Evolutionary conservation across 2,329 filamentous ascomycete genomes (phyloP), one percentile per base, ranked within the genome.

Genomic region (Monascus ruber): DNA sequence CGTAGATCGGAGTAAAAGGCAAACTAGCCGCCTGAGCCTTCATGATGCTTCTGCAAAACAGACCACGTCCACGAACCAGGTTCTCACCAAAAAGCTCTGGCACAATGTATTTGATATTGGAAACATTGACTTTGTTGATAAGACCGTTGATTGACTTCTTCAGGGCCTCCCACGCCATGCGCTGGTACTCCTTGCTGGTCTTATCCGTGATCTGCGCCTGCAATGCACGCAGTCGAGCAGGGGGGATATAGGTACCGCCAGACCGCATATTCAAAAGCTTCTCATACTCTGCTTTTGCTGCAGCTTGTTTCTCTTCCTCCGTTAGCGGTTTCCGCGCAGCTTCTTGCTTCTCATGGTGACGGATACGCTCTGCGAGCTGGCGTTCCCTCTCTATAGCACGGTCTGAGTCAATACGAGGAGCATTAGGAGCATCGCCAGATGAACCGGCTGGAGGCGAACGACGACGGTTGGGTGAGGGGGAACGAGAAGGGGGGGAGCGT

Each of bases 111-210:
- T 98, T 96, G 73, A 98, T 96, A 63, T 98, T 98, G 28, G 84
- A 85, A 40, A 89, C 85, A 65, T 96, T 96, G 71, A 95, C 84
- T 71, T 98, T 98, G 74, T 98, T 98, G 73, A 98, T 94, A 48
- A 98, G 69, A 52, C 91, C 91, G 59, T 98, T 96, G 66, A 98
- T 94, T 36, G 85, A 91, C 71, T 98, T 98, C 70, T 98, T 98
- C 56, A 98, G 70, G 8, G 89, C 89, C 65, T 98, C 91, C 91
- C 91, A 98, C 6, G 88, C 87, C 85, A 98, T 94, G 53, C 91
- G 85, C 73, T 96, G 91, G 59, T 94, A 96, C 66, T 96, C 91
- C 64, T 94, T 93, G 64, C 82, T 93, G 39, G 76, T 81, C 71
- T 94, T 94, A 68, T 98, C 91, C 45, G 87, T 95, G 62, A 98